Evolutionary conservation across 2,329 filamentous ascomycete genomes (phyloP).

Genomic region (Trichoderma sp.): DNA sequence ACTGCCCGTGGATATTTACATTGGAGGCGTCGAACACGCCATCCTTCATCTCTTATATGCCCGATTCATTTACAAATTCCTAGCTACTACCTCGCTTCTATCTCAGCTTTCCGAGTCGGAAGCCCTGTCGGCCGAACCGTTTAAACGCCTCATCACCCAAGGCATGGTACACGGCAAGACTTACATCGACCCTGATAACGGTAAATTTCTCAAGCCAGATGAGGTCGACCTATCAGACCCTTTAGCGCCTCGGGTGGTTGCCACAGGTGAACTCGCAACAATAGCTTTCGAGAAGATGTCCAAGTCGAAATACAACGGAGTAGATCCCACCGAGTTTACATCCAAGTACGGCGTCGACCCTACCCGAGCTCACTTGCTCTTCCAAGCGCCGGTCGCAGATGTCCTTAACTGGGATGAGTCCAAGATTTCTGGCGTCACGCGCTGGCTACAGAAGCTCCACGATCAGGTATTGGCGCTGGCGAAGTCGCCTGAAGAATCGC

Average conservation of each 20-base stretch:
- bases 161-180: conserved; percentile 94
- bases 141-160: conserved; percentile 80
- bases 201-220: conserved; percentile 74
- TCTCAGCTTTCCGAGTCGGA: conserved; percentile 44
- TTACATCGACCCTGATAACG: conserved; percentile 72
- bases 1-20: conserved; percentile 83
- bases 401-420: conserved; percentile 85
- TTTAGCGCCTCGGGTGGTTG: conserved; percentile 62
- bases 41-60: conserved; percentile 89
- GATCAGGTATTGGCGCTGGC: conserved; percentile 53
- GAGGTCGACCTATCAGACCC: conserved; percentile 69
- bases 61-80: conserved; percentile 87
- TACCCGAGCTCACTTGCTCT: conserved; percentile 83
- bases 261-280: conserved; percentile 61
- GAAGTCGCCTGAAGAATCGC: conserved; percentile 20
- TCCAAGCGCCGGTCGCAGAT: conserved; percentile 83
- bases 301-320: conserved; percentile 91
- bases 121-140: conserved; percentile 66
- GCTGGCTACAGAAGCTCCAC: conserved; percentile 75
- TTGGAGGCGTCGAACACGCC: conserved; percentile 88
- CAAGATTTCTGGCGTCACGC: conserved; percentile 78
- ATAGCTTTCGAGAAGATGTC: conserved; percentile 90
- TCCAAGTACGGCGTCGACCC: conserved; percentile 79
- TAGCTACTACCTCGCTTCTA: conserved; percentile 61
- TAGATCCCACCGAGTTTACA: conserved; percentile 77